Percentiles rank a stretch among this genome's conserved stretches.
Conservation (phyloP, 2,329 filamentous ascomycete genomes). For the Nannizzia gypsea region DNA sequence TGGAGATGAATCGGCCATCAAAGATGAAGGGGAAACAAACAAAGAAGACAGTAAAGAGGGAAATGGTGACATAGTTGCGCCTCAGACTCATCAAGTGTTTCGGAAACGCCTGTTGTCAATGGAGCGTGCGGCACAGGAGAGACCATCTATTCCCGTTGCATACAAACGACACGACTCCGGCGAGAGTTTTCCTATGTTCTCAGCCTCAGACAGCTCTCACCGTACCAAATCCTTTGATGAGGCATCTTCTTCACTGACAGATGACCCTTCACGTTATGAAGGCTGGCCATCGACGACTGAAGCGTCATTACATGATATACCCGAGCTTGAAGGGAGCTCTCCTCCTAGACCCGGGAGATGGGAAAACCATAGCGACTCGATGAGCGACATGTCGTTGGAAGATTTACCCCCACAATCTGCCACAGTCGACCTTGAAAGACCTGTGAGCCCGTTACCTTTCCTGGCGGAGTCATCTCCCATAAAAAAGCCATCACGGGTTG, state of each 20-base stretch:
- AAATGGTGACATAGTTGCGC: conserved; percentile 33
- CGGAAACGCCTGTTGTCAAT: conserved; percentile 41
- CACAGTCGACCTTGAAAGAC: conserved; percentile 35
- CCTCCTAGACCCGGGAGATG: conserved; percentile 12
- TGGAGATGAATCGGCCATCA: conserved; percentile 15
- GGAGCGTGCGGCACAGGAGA: conserved; percentile 29
- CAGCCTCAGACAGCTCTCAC: conserved; percentile 48
- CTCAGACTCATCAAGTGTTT: conserved; percentile 39
- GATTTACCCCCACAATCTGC: conserved; percentile 18
- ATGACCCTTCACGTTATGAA: conserved; percentile 16
- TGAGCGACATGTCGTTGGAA: conserved; percentile 18
- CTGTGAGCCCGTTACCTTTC: conserved; percentile 27
- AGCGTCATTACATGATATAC: conserved; percentile 10
- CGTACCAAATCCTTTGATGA: conserved; percentile 39
- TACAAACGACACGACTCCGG: conserved; percentile 45
- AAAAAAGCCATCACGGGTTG: background rate
- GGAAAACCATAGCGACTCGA: conserved; percentile 5
- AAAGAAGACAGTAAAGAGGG: conserved; percentile 28
- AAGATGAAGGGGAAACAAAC: conserved; percentile 19
- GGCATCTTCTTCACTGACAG: conserved; percentile 36
- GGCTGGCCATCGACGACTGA: conserved; percentile 18
- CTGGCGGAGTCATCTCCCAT: conserved; percentile 24
- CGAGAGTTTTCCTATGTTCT: conserved; percentile 54
- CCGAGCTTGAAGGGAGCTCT: conserved; percentile 14
- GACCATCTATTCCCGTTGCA: conserved; percentile 23